Percentiles rank a stretch among this genome's conserved stretches.
These are phyloP conservation scores for Penicillium freii DNA, from an alignment of 2,329 filamentous ascomycete genomes.

Conservation along the genomic window DNA sequence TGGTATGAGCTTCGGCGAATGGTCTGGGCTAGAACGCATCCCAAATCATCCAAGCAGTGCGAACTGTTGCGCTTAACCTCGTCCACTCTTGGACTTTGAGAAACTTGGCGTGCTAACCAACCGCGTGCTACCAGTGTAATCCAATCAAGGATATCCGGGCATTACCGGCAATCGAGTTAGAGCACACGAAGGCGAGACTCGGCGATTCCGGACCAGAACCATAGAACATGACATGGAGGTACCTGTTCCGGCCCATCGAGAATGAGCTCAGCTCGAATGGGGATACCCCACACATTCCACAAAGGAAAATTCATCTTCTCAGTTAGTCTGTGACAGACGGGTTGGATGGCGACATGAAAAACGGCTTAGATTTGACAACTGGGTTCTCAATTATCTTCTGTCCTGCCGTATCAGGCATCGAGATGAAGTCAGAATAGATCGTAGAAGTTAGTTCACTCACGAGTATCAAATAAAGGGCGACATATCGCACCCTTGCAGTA, in stretches of 20 bases:
- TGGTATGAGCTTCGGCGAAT: slow-evolving; percentile 4
- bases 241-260: background rate
- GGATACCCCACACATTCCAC: background rate
- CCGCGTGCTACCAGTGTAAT: background rate
- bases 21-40: background rate
- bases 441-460: background rate
- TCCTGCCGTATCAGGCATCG: background rate
- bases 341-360: background rate
- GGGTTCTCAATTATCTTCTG: background rate
- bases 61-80: background rate
- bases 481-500: background rate
- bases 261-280: background rate
- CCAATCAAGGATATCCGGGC: too few species aligned
- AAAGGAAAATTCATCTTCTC: background rate
- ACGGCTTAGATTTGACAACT: background rate
- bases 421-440: background rate
- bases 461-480: background rate
- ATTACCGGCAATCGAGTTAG: background rate
- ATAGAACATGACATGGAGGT: background rate
- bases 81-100: background rate
- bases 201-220: background rate
- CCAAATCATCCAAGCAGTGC: too few species aligned
- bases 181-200: background rate
- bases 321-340: background rate
- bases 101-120: too few species aligned